Evolutionary conservation across 306 rosid genomes (phyloP), one percentile per base, ranked within the genome.

Genomic region (Lagenaria siceraria): DNA sequence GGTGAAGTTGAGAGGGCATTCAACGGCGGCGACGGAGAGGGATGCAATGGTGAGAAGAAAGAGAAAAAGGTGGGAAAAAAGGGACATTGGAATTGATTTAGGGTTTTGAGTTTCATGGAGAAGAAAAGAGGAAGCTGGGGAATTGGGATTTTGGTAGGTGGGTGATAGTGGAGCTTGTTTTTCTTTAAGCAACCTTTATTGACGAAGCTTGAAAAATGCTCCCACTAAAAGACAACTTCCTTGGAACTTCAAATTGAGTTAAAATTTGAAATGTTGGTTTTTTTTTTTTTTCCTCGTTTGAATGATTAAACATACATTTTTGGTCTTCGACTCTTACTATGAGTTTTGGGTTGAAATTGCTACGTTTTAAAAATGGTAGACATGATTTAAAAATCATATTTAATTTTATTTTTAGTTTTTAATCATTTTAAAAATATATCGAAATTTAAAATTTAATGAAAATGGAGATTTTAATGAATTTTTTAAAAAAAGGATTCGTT

Each of bases 1-100:
- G 27, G 85, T 69, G 92, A 91, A 89, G 86, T 91, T 82, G 38
- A 93, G 89, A 8, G 98, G 98, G 80, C 97, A 93, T 0, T 74
- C 1, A 15, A 24, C 69, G 78, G 43, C 63, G 40, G 51, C 83
- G 49, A 79, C 78, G 13, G 19, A 79, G 6, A 80, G 46, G 5
- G 65, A 35, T 11, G 79, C 56, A 8, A 80, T 6, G 55, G 65
- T 6, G 9, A 87, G 38, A 1, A 71, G 24, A 52, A 79, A 29
- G 78, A 81, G 48, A 66, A 61, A 27, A 0, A 15, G 4, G 80
- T 65, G 2, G 36, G 48, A 51, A 85, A 22, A 25, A 76, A 61
- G 17, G 11, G 58, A 46, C 69, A 59, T 55, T 14, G 76, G 40
- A 55, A 55, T 21, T 5, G 64, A 38, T 27, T 75, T 33, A 60